These are phyloP conservation scores for Pseudonectria buxi DNA, from an alignment of 2,329 filamentous ascomycete genomes.

Conservation along the genomic window DNA sequence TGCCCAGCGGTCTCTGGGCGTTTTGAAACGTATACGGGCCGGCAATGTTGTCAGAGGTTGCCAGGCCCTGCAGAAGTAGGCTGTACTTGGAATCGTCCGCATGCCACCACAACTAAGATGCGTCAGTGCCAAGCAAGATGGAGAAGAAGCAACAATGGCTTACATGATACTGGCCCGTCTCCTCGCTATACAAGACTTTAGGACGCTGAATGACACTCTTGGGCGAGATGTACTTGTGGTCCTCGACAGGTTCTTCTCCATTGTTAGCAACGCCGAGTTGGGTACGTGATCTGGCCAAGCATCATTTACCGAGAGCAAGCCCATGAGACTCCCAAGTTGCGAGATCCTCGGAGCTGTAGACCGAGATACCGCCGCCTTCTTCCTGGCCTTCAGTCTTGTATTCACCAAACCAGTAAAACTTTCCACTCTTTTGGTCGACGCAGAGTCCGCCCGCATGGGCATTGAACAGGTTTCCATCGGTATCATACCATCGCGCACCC, in stretches of 20 bases:
- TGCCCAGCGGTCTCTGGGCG: conserved; percentile 49
- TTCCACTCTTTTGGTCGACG: conserved; percentile 43
- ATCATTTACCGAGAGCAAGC: conserved; percentile 42
- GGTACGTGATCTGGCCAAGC: background rate
- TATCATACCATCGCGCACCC: conserved; percentile 54
- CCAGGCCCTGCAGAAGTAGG: conserved; percentile 49
- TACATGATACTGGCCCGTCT: conserved; percentile 50
- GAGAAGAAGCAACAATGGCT: conserved; percentile 1
- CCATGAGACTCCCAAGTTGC: conserved; percentile 53
- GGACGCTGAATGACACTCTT: conserved; percentile 54
- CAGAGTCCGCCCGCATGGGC: conserved; percentile 54
- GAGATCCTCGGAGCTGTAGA: conserved; percentile 55
- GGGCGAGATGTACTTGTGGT: conserved; percentile 48
- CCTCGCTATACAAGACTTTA: conserved; percentile 53
- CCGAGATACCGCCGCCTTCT: conserved; percentile 54
- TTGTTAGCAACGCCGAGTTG: background rate
- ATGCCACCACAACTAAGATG: conserved; percentile 52
- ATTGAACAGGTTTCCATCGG: conserved; percentile 52
- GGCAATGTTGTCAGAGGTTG: conserved; percentile 43
- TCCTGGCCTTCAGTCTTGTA: conserved; percentile 51
- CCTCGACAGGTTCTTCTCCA: conserved; percentile 40
- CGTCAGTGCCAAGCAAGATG: background rate
- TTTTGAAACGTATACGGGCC: conserved; percentile 50
- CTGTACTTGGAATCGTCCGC: conserved; percentile 53
- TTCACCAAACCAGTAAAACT: conserved; percentile 57